Evolutionary conservation across 495 filamentous ascomycete species (phyloP).

Genomic region (Talaromyces nanjingensis): DNA sequence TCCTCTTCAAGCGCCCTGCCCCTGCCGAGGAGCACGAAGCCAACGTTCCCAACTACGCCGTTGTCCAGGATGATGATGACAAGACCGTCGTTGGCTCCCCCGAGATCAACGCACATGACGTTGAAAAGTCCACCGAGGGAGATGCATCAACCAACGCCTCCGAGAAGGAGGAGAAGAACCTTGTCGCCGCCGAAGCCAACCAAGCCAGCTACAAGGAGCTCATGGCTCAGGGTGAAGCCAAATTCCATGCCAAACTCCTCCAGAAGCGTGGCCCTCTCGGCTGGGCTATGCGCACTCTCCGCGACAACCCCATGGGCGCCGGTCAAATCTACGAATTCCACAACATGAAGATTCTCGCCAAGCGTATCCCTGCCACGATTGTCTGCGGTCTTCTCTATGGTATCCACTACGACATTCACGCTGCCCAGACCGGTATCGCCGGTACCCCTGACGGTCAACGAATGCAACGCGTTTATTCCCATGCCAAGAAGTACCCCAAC

Average conservation of each 20-base stretch:
- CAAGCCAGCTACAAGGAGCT: slow-evolving; percentile 50
- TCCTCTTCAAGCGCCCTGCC: slow-evolving; percentile 41
- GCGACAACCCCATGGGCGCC: slow-evolving; percentile 58
- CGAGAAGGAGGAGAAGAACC: slow-evolving; percentile 37
- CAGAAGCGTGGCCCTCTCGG: slow-evolving; percentile 55
- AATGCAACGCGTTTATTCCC: slow-evolving; percentile 52
- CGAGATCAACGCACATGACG: slow-evolving; percentile 25
- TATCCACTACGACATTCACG: slow-evolving; percentile 67
- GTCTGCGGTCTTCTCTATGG: slow-evolving; percentile 54
- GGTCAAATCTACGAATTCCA: slow-evolving; percentile 60
- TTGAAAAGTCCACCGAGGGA: slow-evolving; percentile 12
- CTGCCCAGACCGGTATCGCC: slow-evolving; percentile 52
- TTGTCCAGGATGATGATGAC: slow-evolving; percentile 39
- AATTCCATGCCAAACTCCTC: slow-evolving; percentile 46
- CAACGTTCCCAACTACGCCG: slow-evolving; percentile 48
- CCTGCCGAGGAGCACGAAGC: slow-evolving; percentile 34
- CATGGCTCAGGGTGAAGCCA: slow-evolving; percentile 39
- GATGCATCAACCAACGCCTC: slow-evolving; percentile 12
- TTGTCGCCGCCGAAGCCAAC: slow-evolving; percentile 30
- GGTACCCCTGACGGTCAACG: slow-evolving; percentile 62
- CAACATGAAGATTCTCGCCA: slow-evolving; percentile 52
- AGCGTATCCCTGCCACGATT: slow-evolving; percentile 55
- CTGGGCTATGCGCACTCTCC: slow-evolving; percentile 66
- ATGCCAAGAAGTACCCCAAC: slow-evolving; percentile 63
- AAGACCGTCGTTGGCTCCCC: slow-evolving; percentile 18